These are phyloP conservation scores for Amanita exitialis DNA, from an alignment of 768 basidiomycete genomes.

Conservation along the genomic window DNA sequence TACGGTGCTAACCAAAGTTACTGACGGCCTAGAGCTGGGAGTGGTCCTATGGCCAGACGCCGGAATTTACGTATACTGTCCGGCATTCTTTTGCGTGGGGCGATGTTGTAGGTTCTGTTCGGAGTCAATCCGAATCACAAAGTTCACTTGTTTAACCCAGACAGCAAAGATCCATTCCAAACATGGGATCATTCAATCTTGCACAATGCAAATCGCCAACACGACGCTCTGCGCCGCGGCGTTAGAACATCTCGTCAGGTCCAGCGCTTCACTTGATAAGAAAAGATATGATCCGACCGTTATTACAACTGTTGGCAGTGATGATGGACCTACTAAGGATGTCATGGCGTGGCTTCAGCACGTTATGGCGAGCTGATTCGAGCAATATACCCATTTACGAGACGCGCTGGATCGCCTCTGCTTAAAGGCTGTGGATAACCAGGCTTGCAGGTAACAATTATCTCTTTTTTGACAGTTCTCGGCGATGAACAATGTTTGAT, in stretches of 20 bases:
- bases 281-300: neutral
- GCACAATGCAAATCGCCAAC: slow-evolving; percentile 21
- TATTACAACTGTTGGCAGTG: neutral
- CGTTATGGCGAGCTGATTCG: neutral
- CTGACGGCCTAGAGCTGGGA: slow-evolving; percentile 63
- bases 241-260: neutral
- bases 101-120: slow-evolving; percentile 26
- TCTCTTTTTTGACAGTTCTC: neutral
- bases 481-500: neutral
- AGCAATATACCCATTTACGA: neutral
- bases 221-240: slow-evolving; percentile 1
- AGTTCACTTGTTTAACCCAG: slow-evolving; percentile 18
- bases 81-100: slow-evolving; percentile 41
- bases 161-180: slow-evolving; percentile 43
- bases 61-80: slow-evolving; percentile 73
- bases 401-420: neutral
- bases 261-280: neutral
- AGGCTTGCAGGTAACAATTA: neutral
- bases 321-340: neutral
- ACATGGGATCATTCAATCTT: slow-evolving; percentile 54
- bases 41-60: slow-evolving; percentile 90
- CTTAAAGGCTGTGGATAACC: neutral
- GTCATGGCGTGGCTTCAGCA: neutral
- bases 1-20: neutral
- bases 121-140: neutral